Base-by-base conservation (phyloP, 2,329 filamentous ascomycete species). In the Calonectria fujianensis region DNA sequence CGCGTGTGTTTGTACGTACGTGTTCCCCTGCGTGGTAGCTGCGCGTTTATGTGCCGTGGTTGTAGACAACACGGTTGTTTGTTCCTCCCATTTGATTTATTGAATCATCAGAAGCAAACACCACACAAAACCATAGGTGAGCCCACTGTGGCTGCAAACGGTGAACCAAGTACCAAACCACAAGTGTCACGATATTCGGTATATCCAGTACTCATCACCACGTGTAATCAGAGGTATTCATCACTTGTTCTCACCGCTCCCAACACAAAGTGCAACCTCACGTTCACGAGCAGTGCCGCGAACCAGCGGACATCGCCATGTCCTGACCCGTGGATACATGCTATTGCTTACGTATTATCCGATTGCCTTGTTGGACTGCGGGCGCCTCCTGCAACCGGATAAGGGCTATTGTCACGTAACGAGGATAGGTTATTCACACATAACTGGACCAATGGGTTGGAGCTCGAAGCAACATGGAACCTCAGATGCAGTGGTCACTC, bases 401-500 rank as follows among this genome's bases (percentile, higher is more conserved):
- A 63, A 63, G 57, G 37, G 37, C 57, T 24, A 20, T 9, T 29
- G 57, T 63, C 57, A 63, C 57, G 57, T 37, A 63, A 63, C n/a
- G 57, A 63, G 24, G 24, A 41, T 27, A 29, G 39, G 24, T 24
- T 57, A 63, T 18, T 16, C 24, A 24, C 57, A 63, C 24, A 39
- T 37, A 41, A 63, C 35, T 63, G 24, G 32, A 41, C 37, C 24
- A 31, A 63, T 41, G 24, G 24, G 57, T 20, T 27, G 48, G 14
- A 70, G 2, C 24, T 64, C 10, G 18, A 48, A 9, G 45, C n/a
- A 48, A 48, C 45, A 48, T 48, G 45, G 48, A 27, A 61, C 41
- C 24, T 24, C 24, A 31, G 31, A 3, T 54, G 37, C 27, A 64
- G 64, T 24, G 13, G 31, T 65, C 27, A 18, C 35, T 24, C n/a